Conservation (phyloP, 331 rosid species). For the Saraca asoca region DNA sequence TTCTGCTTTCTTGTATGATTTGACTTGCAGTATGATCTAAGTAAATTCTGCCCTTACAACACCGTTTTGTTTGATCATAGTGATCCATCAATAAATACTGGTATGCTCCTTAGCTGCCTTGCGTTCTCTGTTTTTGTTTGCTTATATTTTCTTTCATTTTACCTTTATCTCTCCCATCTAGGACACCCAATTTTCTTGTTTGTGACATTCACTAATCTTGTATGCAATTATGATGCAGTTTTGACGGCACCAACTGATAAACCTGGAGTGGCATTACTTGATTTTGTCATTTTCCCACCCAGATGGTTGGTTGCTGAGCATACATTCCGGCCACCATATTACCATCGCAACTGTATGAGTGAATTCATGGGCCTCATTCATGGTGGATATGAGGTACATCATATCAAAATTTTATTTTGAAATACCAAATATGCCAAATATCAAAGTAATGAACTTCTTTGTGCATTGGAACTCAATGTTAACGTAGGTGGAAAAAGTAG, state of each 20-base stretch:
- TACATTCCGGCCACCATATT: slow-evolving; percentile 97
- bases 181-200: neutral
- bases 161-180: neutral
- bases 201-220: slow-evolving; percentile 27
- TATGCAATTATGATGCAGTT: slow-evolving; percentile 49
- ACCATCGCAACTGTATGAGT: slow-evolving; percentile 98
- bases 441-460: too few species aligned
- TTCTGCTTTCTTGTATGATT: neutral
- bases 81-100: slow-evolving; percentile 94
- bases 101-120: slow-evolving; percentile 35
- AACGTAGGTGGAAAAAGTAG: neutral
- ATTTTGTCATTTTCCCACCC: slow-evolving; percentile 90
- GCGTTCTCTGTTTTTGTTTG: neutral
- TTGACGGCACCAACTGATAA: slow-evolving; percentile 92
- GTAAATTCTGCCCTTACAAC: slow-evolving; percentile 90
- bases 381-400: slow-evolving; percentile 83
- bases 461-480: neutral
- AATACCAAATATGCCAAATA: too few species aligned
- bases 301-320: slow-evolving; percentile 97
- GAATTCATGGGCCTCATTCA: slow-evolving; percentile 95
- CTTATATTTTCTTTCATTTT: neutral
- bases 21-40: slow-evolving; percentile 76
- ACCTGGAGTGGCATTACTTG: slow-evolving; percentile 94
- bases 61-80: slow-evolving; percentile 85
- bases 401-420: slow-evolving; percentile 11